Evolutionary conservation across 176 grass and related monocot genomes (phyloP), one percentile per base, ranked within the genome.

Genomic region (Paspalum notatum): DNA sequence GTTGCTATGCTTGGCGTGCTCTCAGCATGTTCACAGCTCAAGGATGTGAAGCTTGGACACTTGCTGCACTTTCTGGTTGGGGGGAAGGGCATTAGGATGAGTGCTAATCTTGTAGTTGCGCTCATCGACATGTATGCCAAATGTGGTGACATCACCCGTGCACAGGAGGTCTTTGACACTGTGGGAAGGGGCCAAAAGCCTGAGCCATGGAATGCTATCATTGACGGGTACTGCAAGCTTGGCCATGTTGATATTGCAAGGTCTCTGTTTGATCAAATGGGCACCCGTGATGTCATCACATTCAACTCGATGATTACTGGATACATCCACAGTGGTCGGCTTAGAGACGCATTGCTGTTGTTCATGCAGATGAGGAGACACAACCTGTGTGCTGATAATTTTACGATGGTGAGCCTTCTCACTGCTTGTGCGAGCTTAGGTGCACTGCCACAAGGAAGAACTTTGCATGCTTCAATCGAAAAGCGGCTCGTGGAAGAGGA

Each of bases 241-340:
- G 89, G 80, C 9, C 41, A 87, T 71, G 14, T 91, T 44, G 92
- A 89, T 42, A 27, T 78, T 75, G 89, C 83, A 48, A 68, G 53
- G 49, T 87, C 76, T 14, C 43, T 94, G 47, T 91, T 94, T 49
- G 86, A 94, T 78, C 86, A 89, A 64, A 91, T 94, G 89, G 72
- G 53, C 5, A 9, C 51, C 43, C 66, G 41, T 70, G 92, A 94
- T 78, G 24, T 84, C 80, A 79, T 94, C 80, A 84, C 91, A 62
- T 91, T 94, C 66, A 91, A 94, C 77, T 91, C 86, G 24, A 85
- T 94, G 86, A 87, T 94, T 41, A 94, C 80, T 8, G 92, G 92
- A 42, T 94, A 91, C 80, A 89, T 94, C 62, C 92, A 94, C 40
- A 66, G 67, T 40, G 72, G 86, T 32, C 64, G 55, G 43, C 92